Base-by-base conservation (phyloP, 331 rosid species). In the Ulmus americana region DNA sequence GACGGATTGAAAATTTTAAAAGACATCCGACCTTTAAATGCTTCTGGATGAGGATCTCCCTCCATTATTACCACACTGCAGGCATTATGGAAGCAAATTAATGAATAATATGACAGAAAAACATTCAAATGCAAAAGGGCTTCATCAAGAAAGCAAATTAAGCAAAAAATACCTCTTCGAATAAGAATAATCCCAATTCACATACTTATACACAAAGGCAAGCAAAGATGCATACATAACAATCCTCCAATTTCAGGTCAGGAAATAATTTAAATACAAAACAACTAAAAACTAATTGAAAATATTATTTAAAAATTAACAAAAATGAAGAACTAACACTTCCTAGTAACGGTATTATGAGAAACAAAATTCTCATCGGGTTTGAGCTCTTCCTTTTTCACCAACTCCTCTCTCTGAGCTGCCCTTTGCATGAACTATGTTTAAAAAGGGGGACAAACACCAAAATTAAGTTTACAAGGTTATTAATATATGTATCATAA, bases 41-140 rank as follows among this genome's bases (percentile, higher is more conserved):
- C 90, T 46, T 88, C 95, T 3, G 99, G 99, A 72, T 72, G 89
- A 39, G 99, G 96, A 79, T 94, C 96, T 38, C 90, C 97, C 84
- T 90, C 99, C 80, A 84, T 65, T 76, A 87, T 65, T 56, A 94
- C 90, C 64, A 82, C 82, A 82, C 95, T 92, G 71, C 48, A 70
- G 39, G 45, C 41, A 20, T 35, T 46, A 54, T 68, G 63, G 65
- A 48, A n/a, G 42, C n/a, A 42, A 61, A 14, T n/a, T 57, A 51
- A 45, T 39, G 38, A 60, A 59, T 18, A 45, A 45, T 7, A 55
- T 39, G 67, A 58, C 16, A 55, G 40, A 39, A 7, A 16, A 59
- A 55, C 59, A 35, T 45, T 64, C 43, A 48, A 59, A 42, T 28
- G 53, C 14, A 10, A 59, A 61, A 59, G 53, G n/a, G 4, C 3